Base-by-base conservation (phyloP, 257 asterid genomes). In the Anisodus tanguticus region DNA sequence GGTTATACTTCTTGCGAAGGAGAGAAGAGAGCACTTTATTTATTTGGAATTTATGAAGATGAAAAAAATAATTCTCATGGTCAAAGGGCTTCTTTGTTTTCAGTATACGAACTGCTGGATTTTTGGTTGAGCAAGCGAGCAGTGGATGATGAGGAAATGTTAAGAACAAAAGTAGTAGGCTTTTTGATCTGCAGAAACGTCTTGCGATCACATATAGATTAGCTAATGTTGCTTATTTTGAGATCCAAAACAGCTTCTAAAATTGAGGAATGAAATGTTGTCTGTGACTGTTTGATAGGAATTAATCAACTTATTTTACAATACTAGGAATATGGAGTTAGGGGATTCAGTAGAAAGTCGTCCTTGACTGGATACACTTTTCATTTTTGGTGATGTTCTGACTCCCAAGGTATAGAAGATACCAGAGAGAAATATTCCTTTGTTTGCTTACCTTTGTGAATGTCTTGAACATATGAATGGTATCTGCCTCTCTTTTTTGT, bases 331-430 rank as follows among this genome's bases (percentile, higher is more conserved):
- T 3, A n/a, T 70, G 78, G 35, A 70, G 55, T 70, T 43, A 1
- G 77, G 54, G 10, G 78, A 70, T 41, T 69, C 4, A 13, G 45
- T 51, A 76, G 63, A 76, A 70, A 22, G 8, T 76, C 3, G 11
- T 76, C 62, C 62, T 76, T 76, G 0, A 76, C 63, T 16, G 78
- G 49, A 67, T 31, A 37, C 74, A 37, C 6, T 67, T 45, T 22
- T 10, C 79, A 72, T 72, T 72, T 72, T 72, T 45, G 10, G 58
- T 72, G 79, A 9, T 72, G 80, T 72, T 71, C 37, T 45, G 39
- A 39, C 59, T 72, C 58, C 39, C 58, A 45, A 72, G 58, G n/a
- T 5, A 10, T n/a, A 45, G 39, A 45, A 45, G 16, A 71, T 71
- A 45, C 79, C 9, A 59, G 11, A 35, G 11, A 71, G 39, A 70